phyloP scores from a whole-genome alignment of 2,329 filamentous ascomycete genomes.

The Daldinia sp. region DNA sequence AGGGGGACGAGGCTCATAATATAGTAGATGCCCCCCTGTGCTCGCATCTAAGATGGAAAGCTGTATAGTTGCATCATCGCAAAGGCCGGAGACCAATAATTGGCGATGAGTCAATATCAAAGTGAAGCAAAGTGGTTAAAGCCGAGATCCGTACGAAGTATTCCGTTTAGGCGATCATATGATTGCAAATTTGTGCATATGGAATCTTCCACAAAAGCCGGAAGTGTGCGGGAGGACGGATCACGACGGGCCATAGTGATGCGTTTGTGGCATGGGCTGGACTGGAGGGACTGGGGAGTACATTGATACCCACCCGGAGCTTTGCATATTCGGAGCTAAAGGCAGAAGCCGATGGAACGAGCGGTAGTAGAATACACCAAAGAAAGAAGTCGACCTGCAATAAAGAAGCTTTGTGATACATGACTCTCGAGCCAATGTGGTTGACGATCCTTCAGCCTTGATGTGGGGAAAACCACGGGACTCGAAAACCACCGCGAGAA shows the following conservation, averaged over 20 bases:
- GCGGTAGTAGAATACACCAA: slow-evolving; percentile 23
- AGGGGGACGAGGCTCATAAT: slow-evolving; percentile 28
- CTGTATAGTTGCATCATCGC: slow-evolving; percentile 25
- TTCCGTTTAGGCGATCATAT: slow-evolving; percentile 31
- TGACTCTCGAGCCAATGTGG: slow-evolving; percentile 27
- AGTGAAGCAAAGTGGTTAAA: slow-evolving; percentile 21
- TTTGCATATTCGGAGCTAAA: slow-evolving; percentile 20
- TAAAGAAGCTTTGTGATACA: slow-evolving; percentile 21
- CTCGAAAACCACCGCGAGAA: slow-evolving; percentile 15
- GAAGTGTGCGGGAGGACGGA: slow-evolving; percentile 23
- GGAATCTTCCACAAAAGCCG: slow-evolving; percentile 34
- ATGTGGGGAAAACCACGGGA: slow-evolving; percentile 29
- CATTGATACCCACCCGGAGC: slow-evolving; percentile 28
- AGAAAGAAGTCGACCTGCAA: slow-evolving; percentile 16
- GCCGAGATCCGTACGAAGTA: slow-evolving; percentile 33
- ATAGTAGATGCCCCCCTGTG: slow-evolving; percentile 24
- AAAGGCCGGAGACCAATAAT: slow-evolving; percentile 24
- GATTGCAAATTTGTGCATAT: slow-evolving; percentile 22
- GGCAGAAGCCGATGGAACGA: slow-evolving; percentile 28
- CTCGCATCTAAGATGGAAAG: slow-evolving; percentile 27
- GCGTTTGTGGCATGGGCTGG: slow-evolving; percentile 34
- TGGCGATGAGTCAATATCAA: slow-evolving; percentile 33
- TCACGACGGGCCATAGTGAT: slow-evolving; percentile 34
- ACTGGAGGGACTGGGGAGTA: neutral
- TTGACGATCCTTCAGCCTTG: slow-evolving; percentile 32